A percentile compares a stretch with the other conserved stretches of the same genome.
Evolutionary conservation across 2,329 filamentous ascomycete genomes (phyloP).

Genomic region (Monilinia laxa): DNA sequence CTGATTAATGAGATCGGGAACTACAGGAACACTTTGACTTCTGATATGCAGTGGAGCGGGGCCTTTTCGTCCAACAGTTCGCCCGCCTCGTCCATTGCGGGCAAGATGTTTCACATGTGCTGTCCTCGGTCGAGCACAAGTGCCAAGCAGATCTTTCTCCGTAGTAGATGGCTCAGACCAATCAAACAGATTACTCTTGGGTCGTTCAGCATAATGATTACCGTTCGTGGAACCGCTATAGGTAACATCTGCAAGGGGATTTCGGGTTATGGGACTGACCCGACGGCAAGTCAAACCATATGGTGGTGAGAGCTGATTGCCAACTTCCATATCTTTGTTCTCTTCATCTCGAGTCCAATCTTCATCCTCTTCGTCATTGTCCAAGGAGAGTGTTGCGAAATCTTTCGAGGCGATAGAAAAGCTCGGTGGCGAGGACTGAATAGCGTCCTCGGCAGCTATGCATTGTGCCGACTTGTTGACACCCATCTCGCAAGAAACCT

Average conservation of each 20-base stretch:
- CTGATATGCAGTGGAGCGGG: constrained; percentile 68
- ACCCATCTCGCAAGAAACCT: constrained; percentile 28
- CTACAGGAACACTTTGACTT: constrained; percentile 77
- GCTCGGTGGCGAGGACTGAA: constrained; percentile 39
- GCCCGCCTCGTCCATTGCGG: constrained; percentile 65
- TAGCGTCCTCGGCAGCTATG: constrained; percentile 27
- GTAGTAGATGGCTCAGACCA: constrained; percentile 67
- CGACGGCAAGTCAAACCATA: constrained; percentile 51
- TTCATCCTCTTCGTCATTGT: constrained; percentile 57
- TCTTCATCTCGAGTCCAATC: constrained; percentile 58
- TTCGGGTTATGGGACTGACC: constrained; percentile 54
- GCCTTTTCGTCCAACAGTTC: constrained; percentile 63
- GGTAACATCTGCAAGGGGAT: constrained; percentile 54
- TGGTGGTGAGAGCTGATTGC: constrained; percentile 60
- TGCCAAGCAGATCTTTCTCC: constrained; percentile 61
- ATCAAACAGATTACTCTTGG: constrained; percentile 71
- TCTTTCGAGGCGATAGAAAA: constrained; percentile 42
- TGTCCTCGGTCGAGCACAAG: constrained; percentile 67
- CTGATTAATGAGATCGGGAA: constrained; percentile 58
- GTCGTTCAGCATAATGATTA: constrained; percentile 48
- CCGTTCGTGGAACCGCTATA: constrained; percentile 46
- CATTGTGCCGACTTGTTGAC: constrained; percentile 10
- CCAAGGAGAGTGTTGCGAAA: constrained; percentile 54
- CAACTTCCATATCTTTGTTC: constrained; percentile 53
- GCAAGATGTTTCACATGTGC: constrained; percentile 74